phyloP scores from a whole-genome alignment of 2,329 filamentous ascomycete species.

The Phialophora macrospora region DNA sequence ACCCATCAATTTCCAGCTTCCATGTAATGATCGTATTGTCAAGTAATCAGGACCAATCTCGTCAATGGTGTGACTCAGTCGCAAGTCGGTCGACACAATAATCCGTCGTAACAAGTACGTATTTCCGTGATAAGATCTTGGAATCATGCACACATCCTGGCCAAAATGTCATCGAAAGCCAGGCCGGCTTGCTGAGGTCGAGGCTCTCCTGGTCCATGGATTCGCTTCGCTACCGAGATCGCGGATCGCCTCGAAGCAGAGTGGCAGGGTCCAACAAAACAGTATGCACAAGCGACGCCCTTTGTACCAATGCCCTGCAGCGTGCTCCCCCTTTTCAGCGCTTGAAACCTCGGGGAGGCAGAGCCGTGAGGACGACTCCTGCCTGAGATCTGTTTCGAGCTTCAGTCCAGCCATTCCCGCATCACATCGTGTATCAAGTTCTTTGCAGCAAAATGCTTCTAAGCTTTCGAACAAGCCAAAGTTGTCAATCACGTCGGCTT shows the following conservation, averaged over 20 bases:
- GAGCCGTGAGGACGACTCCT: not conserved
- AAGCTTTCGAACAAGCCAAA: not conserved
- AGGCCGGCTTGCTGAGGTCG: not conserved
- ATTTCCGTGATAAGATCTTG: slow-evolving; percentile 1
- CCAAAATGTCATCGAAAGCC: not conserved
- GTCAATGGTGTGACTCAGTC: not conserved
- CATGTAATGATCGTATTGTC: not conserved
- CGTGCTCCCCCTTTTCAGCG: not conserved
- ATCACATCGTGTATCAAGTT: not conserved
- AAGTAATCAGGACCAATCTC: not conserved
- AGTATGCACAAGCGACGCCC: not conserved
- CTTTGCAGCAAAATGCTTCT: not conserved
- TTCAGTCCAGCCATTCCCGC: not conserved
- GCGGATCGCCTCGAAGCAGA: slow-evolving; percentile 9
- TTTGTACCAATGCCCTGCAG: not conserved
- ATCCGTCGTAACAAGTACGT: not conserved
- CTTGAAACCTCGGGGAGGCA: not conserved
- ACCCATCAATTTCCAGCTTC: not conserved
- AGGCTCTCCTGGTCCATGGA: not conserved
- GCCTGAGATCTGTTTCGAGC: not conserved
- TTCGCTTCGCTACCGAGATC: slow-evolving; percentile 15
- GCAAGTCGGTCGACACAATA: not conserved
- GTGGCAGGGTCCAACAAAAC: not conserved
- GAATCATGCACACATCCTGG: not conserved
- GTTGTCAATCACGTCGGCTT: not conserved